Evolutionary conservation across 2,329 filamentous ascomycete genomes (phyloP), one percentile per base, ranked within the genome.

Genomic region (Cladophialophora chaetospira): DNA sequence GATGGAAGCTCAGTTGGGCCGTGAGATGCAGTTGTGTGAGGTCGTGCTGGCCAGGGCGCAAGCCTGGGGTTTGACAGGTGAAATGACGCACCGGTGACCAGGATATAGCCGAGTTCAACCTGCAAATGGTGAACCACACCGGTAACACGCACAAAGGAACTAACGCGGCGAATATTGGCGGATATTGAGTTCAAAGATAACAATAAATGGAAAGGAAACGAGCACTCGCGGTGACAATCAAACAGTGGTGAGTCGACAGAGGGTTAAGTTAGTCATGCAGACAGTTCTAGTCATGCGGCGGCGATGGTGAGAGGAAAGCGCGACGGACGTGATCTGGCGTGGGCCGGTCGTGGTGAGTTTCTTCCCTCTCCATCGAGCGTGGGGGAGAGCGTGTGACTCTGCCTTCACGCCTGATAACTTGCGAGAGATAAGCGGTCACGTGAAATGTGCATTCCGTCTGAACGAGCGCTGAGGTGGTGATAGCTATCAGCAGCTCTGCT

Each of bases 11-110:
- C 44, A 35, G 38, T 46, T 26, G 33, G 40, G 25, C 21, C 47
- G 55, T 53, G 42, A 25, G 33, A 38, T 45, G 47, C 25, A 28
- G 29, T 38, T 53, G 55, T 47, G 40, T 17, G 42, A 40, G 54
- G 43, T 47, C 17, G 48, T 48, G 48, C 44, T 21, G 31, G 43
- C 29, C 43, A n/a, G 43, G 35, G 42, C 48, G 54, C 42, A 13
- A 45, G 33, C n/a, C 40, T 53, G 49, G 38, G 40, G 49, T 53
- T 53, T 38, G 49, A 53, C 49, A 28, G 29, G 17, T 5, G 15
- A 23, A 55, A 40, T 53, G 49, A 53, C 49, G 49, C 40, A 47
- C 15, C 33, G 15, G 49, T 35, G 49, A 53, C 49, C n/a, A n/a
- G n/a, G n/a, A n/a, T n/a, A n/a, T n/a, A n/a, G n/a, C n/a, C n/a